phyloP scores from a whole-genome alignment of 306 rosid species.

The Castanospermum australe region DNA sequence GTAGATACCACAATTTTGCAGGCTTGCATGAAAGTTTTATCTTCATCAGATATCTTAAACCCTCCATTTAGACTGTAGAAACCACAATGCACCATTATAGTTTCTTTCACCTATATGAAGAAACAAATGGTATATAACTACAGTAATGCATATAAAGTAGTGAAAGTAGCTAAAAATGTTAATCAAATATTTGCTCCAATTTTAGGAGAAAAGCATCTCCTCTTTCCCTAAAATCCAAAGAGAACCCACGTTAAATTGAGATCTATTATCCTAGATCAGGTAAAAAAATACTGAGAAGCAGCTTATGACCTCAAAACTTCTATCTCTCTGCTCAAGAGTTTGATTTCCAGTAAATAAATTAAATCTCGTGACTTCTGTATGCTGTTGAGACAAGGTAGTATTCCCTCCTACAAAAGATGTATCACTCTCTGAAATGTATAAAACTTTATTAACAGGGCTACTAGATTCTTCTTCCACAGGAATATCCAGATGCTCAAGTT shows the following conservation, averaged over 20 bases:
- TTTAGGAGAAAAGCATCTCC: neutral
- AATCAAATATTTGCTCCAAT: neutral
- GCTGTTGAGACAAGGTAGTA: conserved; percentile 41
- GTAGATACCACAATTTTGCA: conserved; percentile 86
- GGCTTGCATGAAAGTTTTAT: conserved; percentile 58
- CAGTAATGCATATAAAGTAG: conserved; percentile 11
- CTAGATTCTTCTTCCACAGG: conserved; percentile 43
- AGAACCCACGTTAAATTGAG: neutral
- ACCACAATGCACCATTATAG: conserved; percentile 76
- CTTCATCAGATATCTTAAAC: conserved; percentile 72
- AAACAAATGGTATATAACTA: conserved; percentile 32
- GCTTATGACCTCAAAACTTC: conserved; percentile 74
- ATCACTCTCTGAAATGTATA: conserved; percentile 54
- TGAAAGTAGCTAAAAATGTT: neutral
- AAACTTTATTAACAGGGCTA: conserved; percentile 46
- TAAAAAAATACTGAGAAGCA: conserved; percentile 24
- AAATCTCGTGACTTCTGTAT: conserved; percentile 49
- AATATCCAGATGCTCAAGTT: conserved; percentile 76
- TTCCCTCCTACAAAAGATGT: conserved; percentile 38
- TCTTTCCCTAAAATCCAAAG: neutral
- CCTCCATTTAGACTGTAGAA: conserved; percentile 81
- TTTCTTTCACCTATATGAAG: conserved; percentile 59
- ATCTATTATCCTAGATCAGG: conserved; percentile 1
- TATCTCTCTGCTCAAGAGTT: conserved; percentile 68
- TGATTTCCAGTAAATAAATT: conserved; percentile 91